phyloP scores from a whole-genome alignment of 2,329 filamentous ascomycete species.

The Coniosporium tulheliwenetii region DNA sequence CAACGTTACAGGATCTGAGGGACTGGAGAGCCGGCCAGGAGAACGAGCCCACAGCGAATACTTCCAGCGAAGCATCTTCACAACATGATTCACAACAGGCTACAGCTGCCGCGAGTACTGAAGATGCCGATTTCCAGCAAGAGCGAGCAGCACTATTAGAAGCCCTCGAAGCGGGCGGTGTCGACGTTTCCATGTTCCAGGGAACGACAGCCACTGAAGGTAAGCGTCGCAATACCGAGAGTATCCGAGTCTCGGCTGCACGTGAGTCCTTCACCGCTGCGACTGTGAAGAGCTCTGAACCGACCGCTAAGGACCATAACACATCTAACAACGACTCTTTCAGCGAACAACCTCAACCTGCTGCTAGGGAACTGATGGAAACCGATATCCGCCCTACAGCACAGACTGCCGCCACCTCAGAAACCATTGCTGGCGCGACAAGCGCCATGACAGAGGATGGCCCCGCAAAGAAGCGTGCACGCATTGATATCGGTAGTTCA shows the following conservation, averaged over 20 bases:
- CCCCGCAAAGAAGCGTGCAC: constrained; percentile 20
- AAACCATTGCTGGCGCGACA: background rate
- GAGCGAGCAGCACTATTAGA: constrained; percentile 35
- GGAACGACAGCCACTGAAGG: no score
- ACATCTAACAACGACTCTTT: constrained; percentile 1
- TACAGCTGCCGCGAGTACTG: no score
- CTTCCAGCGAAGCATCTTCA: no score
- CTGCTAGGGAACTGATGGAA: background rate
- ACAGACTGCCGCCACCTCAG: background rate
- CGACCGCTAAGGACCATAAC: background rate
- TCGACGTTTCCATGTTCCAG: constrained; percentile 23
- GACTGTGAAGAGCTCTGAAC: background rate
- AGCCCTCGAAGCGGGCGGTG: constrained; percentile 34
- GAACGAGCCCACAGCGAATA: no score
- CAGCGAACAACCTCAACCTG: background rate
- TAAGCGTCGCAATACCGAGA: constrained; percentile 1
- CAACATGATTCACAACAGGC: no score
- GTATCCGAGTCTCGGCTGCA: background rate
- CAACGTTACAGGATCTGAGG: constrained; percentile 33
- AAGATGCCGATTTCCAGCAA: constrained; percentile 2
- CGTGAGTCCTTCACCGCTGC: constrained; percentile 2
- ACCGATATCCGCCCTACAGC: background rate
- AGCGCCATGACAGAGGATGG: constrained; percentile 2
- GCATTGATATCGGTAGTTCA: constrained; percentile 44
- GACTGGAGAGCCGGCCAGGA: constrained; percentile 2